These are phyloP conservation scores for Teratosphaeria destructans DNA, from an alignment of 2,329 filamentous ascomycete genomes.

Conservation along the genomic window DNA sequence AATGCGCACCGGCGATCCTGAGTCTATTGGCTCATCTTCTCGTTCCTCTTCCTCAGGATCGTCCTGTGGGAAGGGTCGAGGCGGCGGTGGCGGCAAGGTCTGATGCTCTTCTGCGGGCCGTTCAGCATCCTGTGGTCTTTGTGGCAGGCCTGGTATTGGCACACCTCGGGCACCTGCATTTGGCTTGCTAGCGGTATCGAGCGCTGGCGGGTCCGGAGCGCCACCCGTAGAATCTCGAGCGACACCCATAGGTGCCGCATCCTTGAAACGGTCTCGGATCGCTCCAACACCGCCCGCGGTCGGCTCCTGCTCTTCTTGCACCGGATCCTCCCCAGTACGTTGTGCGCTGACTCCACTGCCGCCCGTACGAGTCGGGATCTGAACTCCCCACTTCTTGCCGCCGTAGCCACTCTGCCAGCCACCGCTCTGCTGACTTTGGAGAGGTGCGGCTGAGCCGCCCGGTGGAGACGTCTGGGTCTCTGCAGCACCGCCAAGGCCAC, in stretches of 20 bases:
- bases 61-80: conserved; percentile 26
- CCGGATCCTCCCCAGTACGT: conserved; percentile 49
- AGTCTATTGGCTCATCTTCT: conserved; percentile 36
- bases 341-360: conserved; percentile 51
- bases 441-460: conserved; percentile 34
- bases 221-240: conserved; percentile 32
- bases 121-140: conserved; percentile 37
- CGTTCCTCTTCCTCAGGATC: conserved; percentile 19
- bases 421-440: conserved; percentile 62
- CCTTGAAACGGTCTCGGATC: conserved; percentile 73
- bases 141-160: conserved; percentile 66
- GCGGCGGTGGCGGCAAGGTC: conserved; percentile 34
- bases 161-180: conserved; percentile 54
- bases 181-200: conserved; percentile 58
- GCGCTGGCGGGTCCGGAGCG: conserved; percentile 47
- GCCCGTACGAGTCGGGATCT: conserved; percentile 63
- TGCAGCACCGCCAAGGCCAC: conserved; percentile 44
- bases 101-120: conserved; percentile 46
- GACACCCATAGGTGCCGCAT: conserved; percentile 58
- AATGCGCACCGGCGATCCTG: conserved; percentile 66
- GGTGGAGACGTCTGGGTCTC: conserved; percentile 37
- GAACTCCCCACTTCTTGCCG: conserved; percentile 82
- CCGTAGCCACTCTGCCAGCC: conserved; percentile 88
- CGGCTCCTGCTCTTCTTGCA: conserved; percentile 37
- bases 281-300: conserved; percentile 58